Percentiles rank a stretch among this genome's conserved stretches.
phyloP scores from a whole-genome alignment of 495 filamentous ascomycete species.

The Geopyxis carbonaria region DNA sequence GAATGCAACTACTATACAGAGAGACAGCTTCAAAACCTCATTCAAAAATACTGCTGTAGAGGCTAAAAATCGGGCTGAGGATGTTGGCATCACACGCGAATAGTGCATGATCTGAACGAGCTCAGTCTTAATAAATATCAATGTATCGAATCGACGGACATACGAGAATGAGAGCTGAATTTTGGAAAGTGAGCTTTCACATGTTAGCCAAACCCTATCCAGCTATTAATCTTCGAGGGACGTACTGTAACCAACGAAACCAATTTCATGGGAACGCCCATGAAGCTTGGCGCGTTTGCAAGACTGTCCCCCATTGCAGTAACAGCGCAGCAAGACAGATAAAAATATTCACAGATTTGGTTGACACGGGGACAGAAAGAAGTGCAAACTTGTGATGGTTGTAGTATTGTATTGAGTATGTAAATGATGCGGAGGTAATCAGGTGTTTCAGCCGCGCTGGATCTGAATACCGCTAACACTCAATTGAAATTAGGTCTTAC shows the following conservation, averaged over 20 bases:
- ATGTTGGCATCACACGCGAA: slow-evolving; percentile 74
- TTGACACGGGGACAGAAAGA: too few relatives aligned
- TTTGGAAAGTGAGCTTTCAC: slow-evolving; percentile 56
- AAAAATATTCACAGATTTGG: too few relatives aligned
- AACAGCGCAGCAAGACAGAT: too few relatives aligned
- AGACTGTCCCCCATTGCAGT: too few relatives aligned
- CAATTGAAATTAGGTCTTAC: too few relatives aligned
- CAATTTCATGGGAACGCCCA: slow-evolving; percentile 60
- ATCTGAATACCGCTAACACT: too few relatives aligned
- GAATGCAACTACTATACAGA: slow-evolving; percentile 70
- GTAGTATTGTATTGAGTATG: too few relatives aligned
- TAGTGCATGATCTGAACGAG: slow-evolving; percentile 64
- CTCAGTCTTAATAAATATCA: background rate
- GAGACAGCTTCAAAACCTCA: slow-evolving; percentile 75
- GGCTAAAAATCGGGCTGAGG: slow-evolving; percentile 72
- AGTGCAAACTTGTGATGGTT: too few relatives aligned
- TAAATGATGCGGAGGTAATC: too few relatives aligned
- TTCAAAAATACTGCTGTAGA: slow-evolving; percentile 91
- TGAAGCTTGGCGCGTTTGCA: slow-evolving; percentile 24
- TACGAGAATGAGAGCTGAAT: slow-evolving; percentile 60
- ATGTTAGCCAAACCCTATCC: slow-evolving; percentile 18
- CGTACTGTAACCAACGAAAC: slow-evolving; percentile 62
- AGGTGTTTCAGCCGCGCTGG: too few relatives aligned
- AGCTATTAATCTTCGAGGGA: slow-evolving; percentile 1
- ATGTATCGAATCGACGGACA: slow-evolving; percentile 12